Base-by-base conservation (phyloP, 2,329 filamentous ascomycete genomes). In the Ilyonectria sp. region DNA sequence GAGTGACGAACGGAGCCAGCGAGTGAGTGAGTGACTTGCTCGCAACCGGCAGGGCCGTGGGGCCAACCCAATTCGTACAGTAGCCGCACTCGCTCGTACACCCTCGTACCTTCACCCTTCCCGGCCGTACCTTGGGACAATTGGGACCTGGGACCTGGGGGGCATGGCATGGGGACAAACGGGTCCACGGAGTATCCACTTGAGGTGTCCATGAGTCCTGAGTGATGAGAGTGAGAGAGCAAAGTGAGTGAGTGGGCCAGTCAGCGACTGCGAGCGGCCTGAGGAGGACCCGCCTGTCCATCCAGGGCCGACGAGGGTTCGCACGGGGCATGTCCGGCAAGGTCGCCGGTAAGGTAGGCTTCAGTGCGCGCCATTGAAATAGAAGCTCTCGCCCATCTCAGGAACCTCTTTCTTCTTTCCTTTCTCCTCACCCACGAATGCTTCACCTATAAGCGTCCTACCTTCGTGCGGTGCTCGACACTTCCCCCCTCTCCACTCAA, bases 381-480 rank as follows among this genome's bases (percentile, higher is more conserved):
- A 82, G 74, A 78, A 76, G 74, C 78, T 77, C 77, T 79, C 79
- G 71, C 80, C 81, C 75, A 46, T 67, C 74, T 74, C 70, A 58
- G 62, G 71, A 65, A 73, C 68, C 65, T 69, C 73, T 74, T 76
- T 77, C 76, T 78, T 77, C 78, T 79, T 75, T 73, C 77, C 78
- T 78, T 78, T 73, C 74, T 76, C 80, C 75, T 81, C 81, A 86
- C 84, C 84, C 84, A 85, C 84, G 84, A 84, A 85, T 85, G 84
- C 78, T 82, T 82, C 79, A 76, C 77, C 78, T 79, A 79, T 79
- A 81, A 81, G 80, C 79, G 76, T 77, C 82, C 79, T 82, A 81
- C 78, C 79, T 82, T 84, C 83, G 85, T 86, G 85, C 81, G 83
- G 83, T 85, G 83, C 77, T 81, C 73, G 77, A 79, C 79, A 78